phyloP scores from a whole-genome alignment of 2,329 filamentous ascomycete species.

The Phialemoniopsis sp. region DNA sequence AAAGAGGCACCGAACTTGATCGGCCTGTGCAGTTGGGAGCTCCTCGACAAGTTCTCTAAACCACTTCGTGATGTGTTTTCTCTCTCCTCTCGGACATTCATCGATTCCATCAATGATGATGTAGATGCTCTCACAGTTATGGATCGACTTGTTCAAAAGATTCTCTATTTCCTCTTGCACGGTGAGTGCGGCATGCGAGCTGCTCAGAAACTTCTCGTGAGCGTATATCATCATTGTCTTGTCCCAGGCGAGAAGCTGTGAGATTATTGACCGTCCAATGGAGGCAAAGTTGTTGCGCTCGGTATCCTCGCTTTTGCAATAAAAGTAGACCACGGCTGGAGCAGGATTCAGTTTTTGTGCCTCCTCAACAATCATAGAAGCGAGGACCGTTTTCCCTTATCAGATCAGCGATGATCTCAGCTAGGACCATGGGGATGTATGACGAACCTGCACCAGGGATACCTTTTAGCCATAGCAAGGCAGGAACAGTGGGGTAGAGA shows the following conservation, averaged over 20 bases:
- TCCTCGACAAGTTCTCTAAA: constrained; percentile 13
- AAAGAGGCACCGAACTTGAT: constrained; percentile 18
- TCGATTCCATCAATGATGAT: constrained; percentile 30
- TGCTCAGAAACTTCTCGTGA: too few relatives aligned
- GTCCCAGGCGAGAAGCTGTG: too few relatives aligned
- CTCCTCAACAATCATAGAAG: constrained; percentile 2
- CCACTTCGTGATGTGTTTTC: constrained; percentile 18
- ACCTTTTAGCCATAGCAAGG: constrained; percentile 4
- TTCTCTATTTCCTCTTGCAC: constrained; percentile 16
- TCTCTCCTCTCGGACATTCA: constrained; percentile 21
- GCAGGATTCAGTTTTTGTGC: not conserved
- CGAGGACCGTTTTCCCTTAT: constrained; percentile 5
- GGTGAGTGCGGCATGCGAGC: not conserved
- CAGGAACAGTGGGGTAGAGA: not conserved
- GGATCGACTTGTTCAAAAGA: constrained; percentile 16
- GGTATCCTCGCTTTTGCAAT: constrained; percentile 1
- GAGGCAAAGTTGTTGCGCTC: constrained; percentile 3
- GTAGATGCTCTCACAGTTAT: constrained; percentile 15
- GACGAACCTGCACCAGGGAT: constrained; percentile 4
- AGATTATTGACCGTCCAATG: too few relatives aligned
- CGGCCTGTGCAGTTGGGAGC: constrained; percentile 7
- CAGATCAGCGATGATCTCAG: too few relatives aligned
- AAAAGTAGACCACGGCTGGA: not conserved
- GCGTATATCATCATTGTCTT: too few relatives aligned
- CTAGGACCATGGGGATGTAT: too few relatives aligned